phyloP scores from a whole-genome alignment of 2,329 filamentous ascomycete species.

The Fusarium sp. region DNA sequence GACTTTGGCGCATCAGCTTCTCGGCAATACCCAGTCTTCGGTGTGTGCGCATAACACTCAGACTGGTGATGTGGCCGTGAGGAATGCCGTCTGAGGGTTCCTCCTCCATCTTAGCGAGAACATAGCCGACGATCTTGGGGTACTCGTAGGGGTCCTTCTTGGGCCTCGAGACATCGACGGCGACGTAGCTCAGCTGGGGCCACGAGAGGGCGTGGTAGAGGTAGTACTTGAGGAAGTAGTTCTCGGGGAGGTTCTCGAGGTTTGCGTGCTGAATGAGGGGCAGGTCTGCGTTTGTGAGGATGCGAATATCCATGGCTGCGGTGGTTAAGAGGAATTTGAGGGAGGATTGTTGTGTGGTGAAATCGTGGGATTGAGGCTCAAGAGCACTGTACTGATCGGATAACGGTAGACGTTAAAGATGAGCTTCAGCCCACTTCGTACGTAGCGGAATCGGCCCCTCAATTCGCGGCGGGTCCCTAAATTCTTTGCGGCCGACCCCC shows the following conservation, averaged over 20 bases:
- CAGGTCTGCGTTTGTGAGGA: conserved; percentile 85
- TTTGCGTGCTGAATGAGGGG: conserved; percentile 97
- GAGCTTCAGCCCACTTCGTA: conserved; percentile 33
- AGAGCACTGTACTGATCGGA: not conserved
- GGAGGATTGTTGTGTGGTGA: not conserved
- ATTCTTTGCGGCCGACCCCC: conserved; percentile 13
- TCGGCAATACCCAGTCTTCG: conserved; percentile 91
- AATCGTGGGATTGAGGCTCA: conserved; percentile 17
- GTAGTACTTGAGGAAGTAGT: conserved; percentile 99
- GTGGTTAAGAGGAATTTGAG: not conserved
- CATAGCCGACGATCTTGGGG: conserved; percentile 97
- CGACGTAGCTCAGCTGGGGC: conserved; percentile 97
- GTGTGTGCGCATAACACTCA: conserved; percentile 97
- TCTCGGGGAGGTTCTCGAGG: conserved; percentile 98
- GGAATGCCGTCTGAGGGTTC: conserved; percentile 90
- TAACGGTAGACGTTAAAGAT: conserved; percentile 18
- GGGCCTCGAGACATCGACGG: conserved; percentile 88
- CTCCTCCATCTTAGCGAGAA: conserved; percentile 99
- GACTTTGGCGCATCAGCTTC: conserved; percentile 96
- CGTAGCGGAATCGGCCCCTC: conserved; percentile 32
- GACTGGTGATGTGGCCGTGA: conserved; percentile 95
- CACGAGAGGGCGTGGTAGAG: conserved; percentile 98
- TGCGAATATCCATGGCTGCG: conserved; percentile 85
- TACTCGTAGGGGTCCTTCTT: conserved; percentile 85
- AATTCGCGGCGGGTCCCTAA: conserved; percentile 24